Evolutionary conservation across 2,329 filamentous ascomycete genomes (phyloP), one percentile per base, ranked within the genome.

Genomic region (Ophioceras dolichostomum): DNA sequence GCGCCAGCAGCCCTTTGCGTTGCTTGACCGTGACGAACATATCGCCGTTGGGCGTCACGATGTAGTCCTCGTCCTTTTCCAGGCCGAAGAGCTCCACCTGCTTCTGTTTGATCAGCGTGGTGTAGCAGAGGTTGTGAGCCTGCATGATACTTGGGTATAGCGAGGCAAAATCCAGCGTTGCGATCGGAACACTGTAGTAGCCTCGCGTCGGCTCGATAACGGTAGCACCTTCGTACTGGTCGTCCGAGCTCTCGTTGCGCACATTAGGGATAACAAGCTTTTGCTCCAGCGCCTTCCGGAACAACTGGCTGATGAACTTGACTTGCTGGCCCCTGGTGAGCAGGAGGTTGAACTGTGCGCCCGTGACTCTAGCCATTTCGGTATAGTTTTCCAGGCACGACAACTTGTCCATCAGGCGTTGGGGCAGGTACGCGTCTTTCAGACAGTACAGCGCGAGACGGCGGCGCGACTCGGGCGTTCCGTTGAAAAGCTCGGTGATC

Each of bases 341-440:
- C 32, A 98, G 70, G 53, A 82, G 94, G 54, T 94, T 96, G 67
- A 98, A 98, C 0, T 91, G 91, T 4, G 98, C 89, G 49, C 91
- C 91, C 19, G 93, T 98, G 60, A 98, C 91, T 75, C 91, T 91
- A 40, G 91, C 89, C 91, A 98, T 98, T 62, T 98, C 91, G 0
- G 91, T 96, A 53, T 96, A 96, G 56, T 98, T 98, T 60, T 94
- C 83, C n/a, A 98, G 68, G 60, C 91, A 96, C 54, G 94, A 96
- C 19, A 98, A 68, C 58, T 98, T 98, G 54, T 98, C 91, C 79
- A 98, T 88, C 36, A 98, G 61, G 41, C 93, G 68, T 53, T 96
- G 88, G 1, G 91, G 91, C 4, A 98, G 68, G 51, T 94, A 98
- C 0, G 91, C 91, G 63, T 98, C 93, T 60, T 98, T 98, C 46